Evolutionary conservation across 257 asterid species (phyloP), one percentile per base, ranked within the genome.

Genomic region (Ilex aquifolium): DNA sequence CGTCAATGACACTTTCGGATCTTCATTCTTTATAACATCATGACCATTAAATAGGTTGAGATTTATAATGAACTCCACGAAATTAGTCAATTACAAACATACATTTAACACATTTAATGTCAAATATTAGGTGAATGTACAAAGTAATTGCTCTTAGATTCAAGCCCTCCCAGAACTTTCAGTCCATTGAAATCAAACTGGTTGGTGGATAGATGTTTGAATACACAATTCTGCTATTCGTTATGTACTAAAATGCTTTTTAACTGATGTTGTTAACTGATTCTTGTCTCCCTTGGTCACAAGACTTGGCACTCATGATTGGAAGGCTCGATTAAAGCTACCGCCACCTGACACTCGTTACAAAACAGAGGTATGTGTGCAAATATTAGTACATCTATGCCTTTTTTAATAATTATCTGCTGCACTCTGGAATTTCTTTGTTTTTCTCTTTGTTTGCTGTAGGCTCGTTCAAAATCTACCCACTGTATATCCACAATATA

Each of bases 281-380:
- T 7, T 44, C 13, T 44, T 44, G 9, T 44, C 13, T 44, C 50
- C 50, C 11, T 7, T 44, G 50, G 13, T 44, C 13, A 44, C 13
- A 13, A 13, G 50, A 12, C 31, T 64, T 68, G 83, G 95, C 76
- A 76, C 82, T 2, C 95, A 77, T 70, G 91, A 88, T 64, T 88
- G 96, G 96, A 85, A 88, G 77, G 85, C 79, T 32, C 73, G 63
- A 29, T 69, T 83, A 58, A 81, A 78, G 74, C 54, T 83, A 49
- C 95, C 96, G 9, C 76, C 84, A 7, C 64, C 63, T 40, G 96
- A 88, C 64, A 72, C 85, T 31, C 95, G 91, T 39, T 88, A 70
- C 74, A 74, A 56, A 74, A 88, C 95, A 1, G 96, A 88, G 89
- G 96, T 88, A 71, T 44, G 72, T 55, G 11, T 60, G 53, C 9